These are phyloP conservation scores for Venturia pyrina DNA, from an alignment of 2,329 filamentous ascomycete genomes.

Conservation along the genomic window DNA sequence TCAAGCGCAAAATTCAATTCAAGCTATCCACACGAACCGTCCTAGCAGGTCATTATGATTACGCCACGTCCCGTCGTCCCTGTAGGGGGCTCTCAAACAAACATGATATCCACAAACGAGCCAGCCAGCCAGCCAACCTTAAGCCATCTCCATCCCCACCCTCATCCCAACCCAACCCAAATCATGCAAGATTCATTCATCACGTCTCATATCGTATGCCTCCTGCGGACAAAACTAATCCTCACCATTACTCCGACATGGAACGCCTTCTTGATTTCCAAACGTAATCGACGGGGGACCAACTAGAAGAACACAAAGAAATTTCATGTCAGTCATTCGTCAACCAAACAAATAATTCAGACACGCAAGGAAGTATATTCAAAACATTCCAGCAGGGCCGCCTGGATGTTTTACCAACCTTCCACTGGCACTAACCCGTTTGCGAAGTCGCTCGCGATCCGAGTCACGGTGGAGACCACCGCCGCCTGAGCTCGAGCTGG, in stretches of 20 bases:
- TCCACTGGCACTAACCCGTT: conserved; percentile 29
- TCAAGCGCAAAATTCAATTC: too few relatives aligned
- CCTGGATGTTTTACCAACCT: conserved; percentile 28
- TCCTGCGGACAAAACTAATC: background rate
- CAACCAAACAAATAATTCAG: background rate
- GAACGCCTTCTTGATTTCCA: conserved; percentile 7
- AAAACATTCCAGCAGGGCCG: background rate
- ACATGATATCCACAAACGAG: background rate
- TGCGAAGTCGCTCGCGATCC: conserved; percentile 27
- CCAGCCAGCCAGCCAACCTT: background rate
- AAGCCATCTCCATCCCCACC: too few relatives aligned
- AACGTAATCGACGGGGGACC: background rate
- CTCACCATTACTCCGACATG: background rate
- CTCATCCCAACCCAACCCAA: background rate
- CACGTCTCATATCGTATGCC: background rate
- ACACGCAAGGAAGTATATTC: background rate
- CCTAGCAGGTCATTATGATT: too few relatives aligned
- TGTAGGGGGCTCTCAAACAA: background rate
- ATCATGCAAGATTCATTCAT: background rate
- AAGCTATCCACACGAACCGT: too few relatives aligned
- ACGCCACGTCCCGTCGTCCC: background rate
- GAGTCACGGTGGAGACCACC: conserved; percentile 23
- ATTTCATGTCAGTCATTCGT: background rate
- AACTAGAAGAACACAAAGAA: background rate
- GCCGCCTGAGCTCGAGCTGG: background rate